Evolutionary conservation across 306 rosid species (phyloP).

Genomic region (Quercus wislizeni): DNA sequence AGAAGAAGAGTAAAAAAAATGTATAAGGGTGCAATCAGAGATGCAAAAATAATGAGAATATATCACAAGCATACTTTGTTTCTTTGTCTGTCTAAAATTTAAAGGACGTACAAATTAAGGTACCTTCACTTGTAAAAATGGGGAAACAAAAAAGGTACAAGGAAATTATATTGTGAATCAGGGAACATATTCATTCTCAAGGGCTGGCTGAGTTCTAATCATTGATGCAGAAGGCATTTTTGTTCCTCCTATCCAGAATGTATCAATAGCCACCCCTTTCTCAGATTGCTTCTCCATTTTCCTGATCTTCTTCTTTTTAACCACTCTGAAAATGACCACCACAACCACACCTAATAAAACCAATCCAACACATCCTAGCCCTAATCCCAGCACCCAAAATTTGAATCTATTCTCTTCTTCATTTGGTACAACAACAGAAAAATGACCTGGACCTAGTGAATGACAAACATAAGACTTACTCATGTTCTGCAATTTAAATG

Average conservation of each 20-base stretch:
- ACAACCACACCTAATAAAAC: conserved; percentile 32
- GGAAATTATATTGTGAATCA: background rate
- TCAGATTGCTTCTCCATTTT: conserved; percentile 67
- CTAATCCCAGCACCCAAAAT: conserved; percentile 45
- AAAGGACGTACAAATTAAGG: background rate
- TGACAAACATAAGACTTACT: conserved; percentile 38
- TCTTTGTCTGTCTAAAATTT: conserved; percentile 1
- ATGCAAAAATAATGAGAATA: background rate
- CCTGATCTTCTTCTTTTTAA: conserved; percentile 36
- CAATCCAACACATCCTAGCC: conserved; percentile 48
- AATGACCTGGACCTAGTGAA: conserved; percentile 47
- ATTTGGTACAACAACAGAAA: conserved; percentile 53
- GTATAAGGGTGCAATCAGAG: background rate
- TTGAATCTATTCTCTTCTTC: background rate
- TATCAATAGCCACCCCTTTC: conserved; percentile 51
- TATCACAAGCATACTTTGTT: background rate
- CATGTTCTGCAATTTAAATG: conserved; percentile 49
- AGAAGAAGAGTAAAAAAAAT: background rate
- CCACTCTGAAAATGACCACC: conserved; percentile 22
- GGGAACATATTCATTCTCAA: conserved; percentile 50
- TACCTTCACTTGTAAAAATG: conserved; percentile 22
- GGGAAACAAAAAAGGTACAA: conserved; percentile 1
- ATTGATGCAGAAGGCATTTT: conserved; percentile 76
- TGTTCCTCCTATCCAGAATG: conserved; percentile 75
- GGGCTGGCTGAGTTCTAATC: conserved; percentile 73